Evolutionary conservation across 495 filamentous ascomycete genomes (phyloP).

Genomic region (Usnea hakonensis): DNA sequence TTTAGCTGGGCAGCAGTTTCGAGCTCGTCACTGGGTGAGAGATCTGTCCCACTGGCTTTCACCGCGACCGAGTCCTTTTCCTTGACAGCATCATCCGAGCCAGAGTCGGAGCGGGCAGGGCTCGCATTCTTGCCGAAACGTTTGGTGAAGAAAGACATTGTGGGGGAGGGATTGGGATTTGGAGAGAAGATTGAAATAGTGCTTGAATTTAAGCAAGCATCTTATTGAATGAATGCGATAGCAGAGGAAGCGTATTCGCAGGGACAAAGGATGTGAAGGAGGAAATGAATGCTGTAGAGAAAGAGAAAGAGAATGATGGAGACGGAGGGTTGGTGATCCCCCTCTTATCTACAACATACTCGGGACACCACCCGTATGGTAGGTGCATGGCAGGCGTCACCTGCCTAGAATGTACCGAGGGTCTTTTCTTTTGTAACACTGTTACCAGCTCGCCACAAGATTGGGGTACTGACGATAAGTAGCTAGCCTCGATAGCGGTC

Average conservation of each 20-base stretch:
- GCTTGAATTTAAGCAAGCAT: not conserved
- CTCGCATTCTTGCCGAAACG: conserved; percentile 2
- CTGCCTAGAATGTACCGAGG: not conserved
- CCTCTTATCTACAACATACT: too few species aligned
- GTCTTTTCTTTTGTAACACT: not conserved
- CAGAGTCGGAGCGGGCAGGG: conserved; percentile 4
- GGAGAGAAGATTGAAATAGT: not conserved
- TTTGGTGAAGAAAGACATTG: conserved; percentile 10
- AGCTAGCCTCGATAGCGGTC: not conserved
- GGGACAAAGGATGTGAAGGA: not conserved
- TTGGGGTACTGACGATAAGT: not conserved
- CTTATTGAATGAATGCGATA: not conserved
- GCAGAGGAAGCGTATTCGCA: not conserved
- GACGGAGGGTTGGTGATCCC: too few species aligned
- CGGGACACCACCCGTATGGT: too few species aligned
- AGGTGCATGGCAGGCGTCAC: not conserved
- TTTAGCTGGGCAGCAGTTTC: conserved; percentile 33
- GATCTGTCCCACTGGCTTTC: not conserved
- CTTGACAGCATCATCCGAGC: not conserved
- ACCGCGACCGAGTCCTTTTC: conserved; percentile 8
- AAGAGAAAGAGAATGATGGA: too few species aligned
- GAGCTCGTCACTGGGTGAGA: conserved; percentile 2
- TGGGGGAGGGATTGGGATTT: not conserved
- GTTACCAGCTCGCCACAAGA: not conserved
- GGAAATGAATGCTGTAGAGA: too few species aligned